A percentile compares a stretch with the other conserved stretches of the same genome.
phyloP scores from a whole-genome alignment of 2,329 filamentous ascomycete genomes.

The Cladophialophora bantiana region DNA sequence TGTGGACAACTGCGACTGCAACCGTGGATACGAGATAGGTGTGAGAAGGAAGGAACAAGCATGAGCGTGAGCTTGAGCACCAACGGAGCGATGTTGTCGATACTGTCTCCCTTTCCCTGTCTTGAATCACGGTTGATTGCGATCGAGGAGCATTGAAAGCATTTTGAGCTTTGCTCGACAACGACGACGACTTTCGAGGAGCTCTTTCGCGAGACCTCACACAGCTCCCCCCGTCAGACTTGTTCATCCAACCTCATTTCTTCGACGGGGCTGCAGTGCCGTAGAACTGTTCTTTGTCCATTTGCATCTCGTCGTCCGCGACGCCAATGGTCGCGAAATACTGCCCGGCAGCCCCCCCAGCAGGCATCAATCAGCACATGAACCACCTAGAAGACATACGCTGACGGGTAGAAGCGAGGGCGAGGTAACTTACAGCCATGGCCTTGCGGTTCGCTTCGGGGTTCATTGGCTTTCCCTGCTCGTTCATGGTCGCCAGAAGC shows the following conservation, averaged over 20 bases:
- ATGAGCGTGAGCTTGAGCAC: too few relatives aligned
- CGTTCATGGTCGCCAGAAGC: slow-evolving; percentile 56
- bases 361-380: neutral
- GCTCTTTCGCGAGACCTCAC: too few relatives aligned
- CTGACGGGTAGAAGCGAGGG: neutral
- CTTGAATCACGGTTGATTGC: too few relatives aligned
- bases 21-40: too few relatives aligned
- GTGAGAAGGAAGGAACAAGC: too few relatives aligned
- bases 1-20: too few relatives aligned
- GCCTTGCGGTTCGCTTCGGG: slow-evolving; percentile 38
- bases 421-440: slow-evolving; percentile 37
- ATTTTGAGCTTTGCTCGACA: too few relatives aligned
- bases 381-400: too few relatives aligned
- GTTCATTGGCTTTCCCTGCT: slow-evolving; percentile 48
- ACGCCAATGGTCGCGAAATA: slow-evolving; percentile 41
- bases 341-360: slow-evolving; percentile 10
- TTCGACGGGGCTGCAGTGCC: slow-evolving; percentile 18
- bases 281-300: slow-evolving; percentile 36
- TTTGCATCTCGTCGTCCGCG: slow-evolving; percentile 39
- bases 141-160: too few relatives aligned
- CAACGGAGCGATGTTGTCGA: too few relatives aligned
- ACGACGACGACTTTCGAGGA: too few relatives aligned
- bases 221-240: neutral
- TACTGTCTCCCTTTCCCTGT: too few relatives aligned
- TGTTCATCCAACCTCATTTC: slow-evolving; percentile 5